Base-by-base conservation (phyloP, 495 filamentous ascomycete genomes). In the Aspergillus saccharolyticus region DNA sequence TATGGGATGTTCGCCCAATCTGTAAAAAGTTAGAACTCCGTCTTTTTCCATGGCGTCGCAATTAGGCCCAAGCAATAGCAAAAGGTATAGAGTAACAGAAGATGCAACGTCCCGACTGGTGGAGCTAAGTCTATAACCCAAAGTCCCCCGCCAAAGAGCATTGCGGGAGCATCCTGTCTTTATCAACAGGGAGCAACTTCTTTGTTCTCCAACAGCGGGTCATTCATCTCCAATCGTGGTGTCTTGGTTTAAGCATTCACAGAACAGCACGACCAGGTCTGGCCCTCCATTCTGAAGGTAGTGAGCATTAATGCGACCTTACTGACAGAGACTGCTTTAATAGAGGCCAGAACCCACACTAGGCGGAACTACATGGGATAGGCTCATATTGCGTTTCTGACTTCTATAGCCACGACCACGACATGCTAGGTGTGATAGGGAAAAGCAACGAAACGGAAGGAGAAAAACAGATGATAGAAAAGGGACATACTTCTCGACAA, bases 401-500 rank as follows among this genome's bases (percentile, higher is more conserved):
- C 28, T 62, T 70, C 61, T 74, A 70, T 68, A 59, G 62, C 60
- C 66, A 69, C 59, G 51, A 57, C 54, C 58, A 67, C 58, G 58
- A 67, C 53, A 60, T 67, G 60, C 64, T 54, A 57, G 50, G 55
- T 55, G 55, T 45, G 50, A 28, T 55, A 59, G 56, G 47, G 22
- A 52, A 28, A 54, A 50, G 48, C 55, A 55, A 64, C 59, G 59
- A 53, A 59, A 63, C 46, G 51, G 53, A 14, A 78, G 54, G 64
- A 61, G 59, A 53, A 59, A 63, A 49, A 53, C 53, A 28, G 9
- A 28, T 4, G 9, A 55, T 64, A 61, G 59, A 53, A 59, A 63
- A 49, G 52, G 54, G 16, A 78, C 82, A 70, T 84, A 85, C 82
- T 85, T 82, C 62, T 85, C 79, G 56, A 91, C 66, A 53, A 90